Evolutionary conservation across 257 asterid genomes (phyloP).

Genomic region (Penstemon eatonii): DNA sequence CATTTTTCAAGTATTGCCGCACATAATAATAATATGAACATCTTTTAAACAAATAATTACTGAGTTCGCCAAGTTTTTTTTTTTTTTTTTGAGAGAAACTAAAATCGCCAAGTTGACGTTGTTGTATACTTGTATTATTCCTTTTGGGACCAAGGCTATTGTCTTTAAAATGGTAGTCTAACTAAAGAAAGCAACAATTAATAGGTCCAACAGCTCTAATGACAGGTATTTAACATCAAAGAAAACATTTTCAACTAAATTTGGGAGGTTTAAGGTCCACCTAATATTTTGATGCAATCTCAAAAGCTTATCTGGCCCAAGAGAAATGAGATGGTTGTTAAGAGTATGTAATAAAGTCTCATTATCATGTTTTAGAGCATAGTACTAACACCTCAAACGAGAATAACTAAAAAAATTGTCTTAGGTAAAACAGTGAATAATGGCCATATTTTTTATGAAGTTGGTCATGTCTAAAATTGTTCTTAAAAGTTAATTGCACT

Average conservation of each 20-base stretch:
- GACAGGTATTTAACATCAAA: not conserved
- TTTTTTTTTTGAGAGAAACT: too few species aligned
- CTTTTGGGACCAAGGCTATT: too few species aligned
- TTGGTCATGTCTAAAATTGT: too few species aligned
- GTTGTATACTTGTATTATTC: too few species aligned
- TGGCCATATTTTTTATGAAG: too few species aligned
- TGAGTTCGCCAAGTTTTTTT: too few species aligned
- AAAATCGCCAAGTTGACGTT: too few species aligned
- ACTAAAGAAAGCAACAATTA: not conserved
- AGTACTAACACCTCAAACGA: not conserved
- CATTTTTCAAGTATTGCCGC: too few species aligned
- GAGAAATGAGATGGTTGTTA: not conserved
- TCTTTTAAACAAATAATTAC: too few species aligned
- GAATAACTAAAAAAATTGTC: not conserved
- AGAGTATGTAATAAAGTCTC: not conserved
- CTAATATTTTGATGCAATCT: constrained; percentile 8
- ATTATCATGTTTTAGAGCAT: constrained; percentile 6
- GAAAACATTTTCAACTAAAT: not conserved
- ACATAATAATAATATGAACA: too few species aligned
- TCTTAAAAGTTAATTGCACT: too few species aligned
- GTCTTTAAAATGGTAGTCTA: not conserved
- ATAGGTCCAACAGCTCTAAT: not conserved
- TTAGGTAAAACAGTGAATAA: constrained; percentile 19
- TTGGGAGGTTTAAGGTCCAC: constrained; percentile 15
- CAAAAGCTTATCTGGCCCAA: constrained; percentile 11